Evolutionary conservation across 2,329 filamentous ascomycete species (phyloP).

Genomic region (Venturia aucupariae): DNA sequence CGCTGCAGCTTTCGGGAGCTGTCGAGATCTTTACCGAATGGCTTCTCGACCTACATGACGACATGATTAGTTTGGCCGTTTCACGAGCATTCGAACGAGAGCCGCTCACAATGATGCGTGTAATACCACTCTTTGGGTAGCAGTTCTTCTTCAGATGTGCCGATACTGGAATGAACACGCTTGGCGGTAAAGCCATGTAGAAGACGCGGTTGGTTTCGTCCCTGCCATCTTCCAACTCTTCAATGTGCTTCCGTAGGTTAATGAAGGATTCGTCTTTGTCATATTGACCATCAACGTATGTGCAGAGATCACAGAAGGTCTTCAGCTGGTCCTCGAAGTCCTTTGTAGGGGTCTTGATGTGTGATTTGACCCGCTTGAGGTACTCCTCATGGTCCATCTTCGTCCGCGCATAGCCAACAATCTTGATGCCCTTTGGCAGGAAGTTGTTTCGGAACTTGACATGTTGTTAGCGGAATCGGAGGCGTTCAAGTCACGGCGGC

Average conservation of each 20-base stretch:
- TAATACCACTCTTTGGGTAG: conserved; percentile 84
- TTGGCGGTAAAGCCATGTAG: conserved; percentile 98
- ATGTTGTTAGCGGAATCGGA: not conserved
- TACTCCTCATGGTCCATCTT: conserved; percentile 99
- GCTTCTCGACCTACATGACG: conserved; percentile 77
- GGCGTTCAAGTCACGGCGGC: conserved; percentile 13
- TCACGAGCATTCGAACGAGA: not conserved
- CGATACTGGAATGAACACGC: conserved; percentile 95
- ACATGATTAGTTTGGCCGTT: conserved; percentile 17
- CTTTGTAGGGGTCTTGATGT: conserved; percentile 98
- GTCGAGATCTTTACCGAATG: conserved; percentile 91
- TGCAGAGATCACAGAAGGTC: conserved; percentile 79
- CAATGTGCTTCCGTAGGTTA: conserved; percentile 73
- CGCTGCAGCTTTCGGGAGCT: conserved; percentile 93
- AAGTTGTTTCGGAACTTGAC: conserved; percentile 98
- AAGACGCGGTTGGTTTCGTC: conserved; percentile 86
- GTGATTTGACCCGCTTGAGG: conserved; percentile 86
- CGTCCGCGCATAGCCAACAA: conserved; percentile 96
- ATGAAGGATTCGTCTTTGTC: conserved; percentile 94
- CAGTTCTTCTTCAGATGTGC: conserved; percentile 96
- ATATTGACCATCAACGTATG: conserved; percentile 95
- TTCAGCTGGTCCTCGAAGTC: conserved; percentile 92
- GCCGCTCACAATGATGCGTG: conserved; percentile 75
- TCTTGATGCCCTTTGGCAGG: conserved; percentile 88
- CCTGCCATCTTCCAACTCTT: conserved; percentile 72